Percentiles rank a stretch among this genome's conserved stretches.
These are phyloP conservation scores for Bruguiera sexangula DNA, from an alignment of 345 rosid species.

Conservation along the genomic window DNA sequence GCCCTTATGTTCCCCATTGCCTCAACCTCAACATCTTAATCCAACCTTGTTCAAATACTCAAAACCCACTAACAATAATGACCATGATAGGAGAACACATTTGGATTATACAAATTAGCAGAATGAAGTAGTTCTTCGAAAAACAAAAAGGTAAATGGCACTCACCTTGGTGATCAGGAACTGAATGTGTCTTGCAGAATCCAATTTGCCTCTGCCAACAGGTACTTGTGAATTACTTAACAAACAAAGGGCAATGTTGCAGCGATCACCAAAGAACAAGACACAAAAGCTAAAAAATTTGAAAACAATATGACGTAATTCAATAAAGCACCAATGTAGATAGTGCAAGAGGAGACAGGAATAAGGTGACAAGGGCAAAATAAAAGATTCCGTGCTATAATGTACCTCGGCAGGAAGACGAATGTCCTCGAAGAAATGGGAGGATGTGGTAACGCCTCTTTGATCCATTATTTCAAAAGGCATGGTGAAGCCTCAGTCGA, in stretches of 20 bases:
- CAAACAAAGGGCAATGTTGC: too few relatives aligned
- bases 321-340: too few relatives aligned
- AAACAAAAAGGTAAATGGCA: slow-evolving; percentile 1
- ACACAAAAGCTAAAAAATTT: neutral
- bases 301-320: neutral
- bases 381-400: neutral
- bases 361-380: too few relatives aligned
- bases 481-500: slow-evolving; percentile 33
- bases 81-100: neutral
- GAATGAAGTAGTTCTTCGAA: slow-evolving; percentile 13
- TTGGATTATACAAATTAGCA: neutral
- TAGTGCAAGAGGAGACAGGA: too few relatives aligned
- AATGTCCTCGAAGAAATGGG: slow-evolving; percentile 47
- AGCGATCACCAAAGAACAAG: too few relatives aligned
- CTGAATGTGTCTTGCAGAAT: slow-evolving; percentile 48
- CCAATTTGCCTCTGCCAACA: slow-evolving; percentile 70
- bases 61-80: slow-evolving; percentile 10
- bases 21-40: neutral
- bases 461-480: slow-evolving; percentile 68
- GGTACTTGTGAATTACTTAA: slow-evolving; percentile 14
- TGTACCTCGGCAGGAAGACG: slow-evolving; percentile 49
- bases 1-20: neutral
- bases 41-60: neutral
- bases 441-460: slow-evolving; percentile 43
- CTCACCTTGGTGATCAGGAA: slow-evolving; percentile 58